Conservation (phyloP, 208 protist species). For the Leishmania tarentolae region DNA sequence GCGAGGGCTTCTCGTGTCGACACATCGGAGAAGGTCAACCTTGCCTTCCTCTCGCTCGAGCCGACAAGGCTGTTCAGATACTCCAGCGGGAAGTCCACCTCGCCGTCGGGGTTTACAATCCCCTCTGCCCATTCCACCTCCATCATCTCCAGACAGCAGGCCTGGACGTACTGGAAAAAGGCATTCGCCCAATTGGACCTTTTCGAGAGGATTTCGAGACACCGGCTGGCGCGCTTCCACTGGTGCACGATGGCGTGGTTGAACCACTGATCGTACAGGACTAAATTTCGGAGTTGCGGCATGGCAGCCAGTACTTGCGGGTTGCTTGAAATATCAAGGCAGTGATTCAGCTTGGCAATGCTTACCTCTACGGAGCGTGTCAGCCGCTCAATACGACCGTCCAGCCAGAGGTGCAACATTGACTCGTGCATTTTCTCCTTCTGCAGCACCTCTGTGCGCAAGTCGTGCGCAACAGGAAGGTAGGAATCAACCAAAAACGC, state of each 20-base stretch:
- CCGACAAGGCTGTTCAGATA: slow-evolving; percentile 15
- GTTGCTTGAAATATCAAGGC: slow-evolving; percentile 35
- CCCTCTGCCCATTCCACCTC: slow-evolving; percentile 25
- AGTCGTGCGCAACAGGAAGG: slow-evolving; percentile 33
- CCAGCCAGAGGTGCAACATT: slow-evolving; percentile 62
- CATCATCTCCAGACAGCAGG: slow-evolving; percentile 71
- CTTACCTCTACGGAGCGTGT: slow-evolving; percentile 39
- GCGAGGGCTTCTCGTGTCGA: slow-evolving; percentile 2
- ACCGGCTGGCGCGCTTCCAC: slow-evolving; percentile 41
- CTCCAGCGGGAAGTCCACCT: slow-evolving; percentile 17
- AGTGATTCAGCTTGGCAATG: slow-evolving; percentile 34
- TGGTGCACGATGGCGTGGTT: slow-evolving; percentile 37
- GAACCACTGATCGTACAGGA: slow-evolving; percentile 61
- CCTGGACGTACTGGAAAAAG: slow-evolving; percentile 61
- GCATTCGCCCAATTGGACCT: slow-evolving; percentile 63
- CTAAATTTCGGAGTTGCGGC: slow-evolving; percentile 65
- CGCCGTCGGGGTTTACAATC: slow-evolving; percentile 19
- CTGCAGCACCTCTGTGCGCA: slow-evolving; percentile 27
- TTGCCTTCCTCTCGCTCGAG: neutral
- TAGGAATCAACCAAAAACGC: slow-evolving; percentile 31
- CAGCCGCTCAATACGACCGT: slow-evolving; percentile 50
- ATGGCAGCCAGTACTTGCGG: slow-evolving; percentile 46
- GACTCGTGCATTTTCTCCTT: slow-evolving; percentile 37
- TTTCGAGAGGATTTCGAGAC: slow-evolving; percentile 39
- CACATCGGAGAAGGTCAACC: slow-evolving; percentile 18